These are phyloP conservation scores for Trichoderma parareesei DNA, from an alignment of 495 filamentous ascomycete species.

Conservation along the genomic window DNA sequence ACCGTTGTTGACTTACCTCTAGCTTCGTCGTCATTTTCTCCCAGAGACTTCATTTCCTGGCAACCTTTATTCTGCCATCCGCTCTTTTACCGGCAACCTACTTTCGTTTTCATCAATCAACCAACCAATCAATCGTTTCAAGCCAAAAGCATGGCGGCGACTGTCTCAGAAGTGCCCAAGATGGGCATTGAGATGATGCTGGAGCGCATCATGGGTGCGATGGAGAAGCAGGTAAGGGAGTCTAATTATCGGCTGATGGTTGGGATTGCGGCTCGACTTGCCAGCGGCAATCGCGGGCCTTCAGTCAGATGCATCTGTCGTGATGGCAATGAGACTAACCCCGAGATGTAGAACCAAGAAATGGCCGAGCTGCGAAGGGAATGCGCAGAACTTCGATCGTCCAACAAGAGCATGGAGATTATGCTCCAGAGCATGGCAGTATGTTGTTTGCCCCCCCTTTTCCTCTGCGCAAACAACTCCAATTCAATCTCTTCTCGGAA, in stretches of 20 bases:
- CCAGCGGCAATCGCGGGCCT: neutral
- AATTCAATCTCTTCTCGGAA: neutral
- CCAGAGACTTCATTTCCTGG: too few relatives aligned
- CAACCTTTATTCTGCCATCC: neutral
- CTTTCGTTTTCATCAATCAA: neutral
- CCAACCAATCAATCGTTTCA: neutral
- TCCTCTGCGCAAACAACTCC: neutral
- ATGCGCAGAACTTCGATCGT: neutral
- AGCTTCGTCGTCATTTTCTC: neutral
- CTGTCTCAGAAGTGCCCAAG: neutral
- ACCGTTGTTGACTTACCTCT: neutral
- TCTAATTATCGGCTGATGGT: neutral
- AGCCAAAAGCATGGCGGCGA: neutral
- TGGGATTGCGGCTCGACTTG: neutral
- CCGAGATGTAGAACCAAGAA: neutral
- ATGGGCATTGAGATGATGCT: constrained; percentile 2
- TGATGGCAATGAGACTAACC: neutral
- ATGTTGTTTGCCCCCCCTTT: neutral
- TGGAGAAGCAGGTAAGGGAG: constrained; percentile 5
- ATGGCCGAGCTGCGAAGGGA: neutral
- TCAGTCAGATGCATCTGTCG: neutral
- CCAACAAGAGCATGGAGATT: constrained; percentile 8
- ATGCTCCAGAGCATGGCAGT: constrained; percentile 7
- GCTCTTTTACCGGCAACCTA: neutral
- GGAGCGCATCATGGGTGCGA: constrained; percentile 8